Conservation (phyloP, 2,329 filamentous ascomycete species). For the Pezicula radicicola region DNA sequence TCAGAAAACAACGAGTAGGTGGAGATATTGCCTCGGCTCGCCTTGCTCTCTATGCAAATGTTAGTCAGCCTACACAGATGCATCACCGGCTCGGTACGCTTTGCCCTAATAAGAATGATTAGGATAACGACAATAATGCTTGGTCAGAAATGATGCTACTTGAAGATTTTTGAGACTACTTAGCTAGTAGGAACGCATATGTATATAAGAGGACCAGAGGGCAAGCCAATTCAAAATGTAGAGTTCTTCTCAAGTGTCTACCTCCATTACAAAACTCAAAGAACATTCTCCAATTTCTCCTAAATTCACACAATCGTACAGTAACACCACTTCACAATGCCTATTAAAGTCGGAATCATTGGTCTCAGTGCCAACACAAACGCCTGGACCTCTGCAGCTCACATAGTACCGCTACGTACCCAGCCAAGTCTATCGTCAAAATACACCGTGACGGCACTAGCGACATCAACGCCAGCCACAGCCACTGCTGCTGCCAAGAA, state of each 20-base stretch:
- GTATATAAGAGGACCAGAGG: neutral
- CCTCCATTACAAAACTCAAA: neutral
- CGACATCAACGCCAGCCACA: neutral
- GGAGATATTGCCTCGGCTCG: neutral
- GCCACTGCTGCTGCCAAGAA: neutral
- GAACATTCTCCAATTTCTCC: neutral
- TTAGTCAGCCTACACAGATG: neutral
- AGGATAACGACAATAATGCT: neutral
- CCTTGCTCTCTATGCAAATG: neutral
- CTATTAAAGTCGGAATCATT: neutral
- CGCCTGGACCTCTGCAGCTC: neutral
- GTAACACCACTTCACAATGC: neutral
- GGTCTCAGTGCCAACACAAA: neutral
- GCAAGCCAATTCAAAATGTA: neutral
- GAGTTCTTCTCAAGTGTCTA: neutral
- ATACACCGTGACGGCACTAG: neutral
- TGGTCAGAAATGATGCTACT: neutral
- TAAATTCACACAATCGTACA: neutral
- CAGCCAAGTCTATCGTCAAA: neutral
- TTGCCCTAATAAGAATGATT: neutral
- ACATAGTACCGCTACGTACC: neutral
- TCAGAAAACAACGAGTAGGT: neutral
- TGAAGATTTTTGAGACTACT: neutral
- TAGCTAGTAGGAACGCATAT: neutral
- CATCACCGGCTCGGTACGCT: neutral